Percentiles rank a stretch among this genome's conserved stretches.
These are phyloP conservation scores for Rhodotorula taiwanensis DNA, from an alignment of 768 basidiomycete species.

Conservation along the genomic window DNA sequence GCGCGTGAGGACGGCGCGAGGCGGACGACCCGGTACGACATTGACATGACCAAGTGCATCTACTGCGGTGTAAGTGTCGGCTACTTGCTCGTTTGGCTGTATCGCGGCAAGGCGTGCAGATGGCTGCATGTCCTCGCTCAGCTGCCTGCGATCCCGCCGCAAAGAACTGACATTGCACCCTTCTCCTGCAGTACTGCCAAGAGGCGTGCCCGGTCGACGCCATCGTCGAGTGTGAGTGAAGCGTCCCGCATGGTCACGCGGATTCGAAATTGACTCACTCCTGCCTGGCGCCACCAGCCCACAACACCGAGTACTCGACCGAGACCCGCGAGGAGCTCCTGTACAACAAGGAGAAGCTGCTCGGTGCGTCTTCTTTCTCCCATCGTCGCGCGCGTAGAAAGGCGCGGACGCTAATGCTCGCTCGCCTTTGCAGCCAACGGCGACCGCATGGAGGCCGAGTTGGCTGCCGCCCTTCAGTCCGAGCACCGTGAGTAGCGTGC, in stretches of 20 bases:
- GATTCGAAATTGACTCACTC: background rate
- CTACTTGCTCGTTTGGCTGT: background rate
- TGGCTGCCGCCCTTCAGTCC: slow-evolving; percentile 70
- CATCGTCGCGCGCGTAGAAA: too few relatives aligned
- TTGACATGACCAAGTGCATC: slow-evolving; percentile 99
- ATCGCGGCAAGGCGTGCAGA: background rate
- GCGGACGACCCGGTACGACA: slow-evolving; percentile 96
- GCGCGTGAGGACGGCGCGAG: slow-evolving; percentile 89
- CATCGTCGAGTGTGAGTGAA: slow-evolving; percentile 82
- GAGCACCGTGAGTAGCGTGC: slow-evolving; percentile 41
- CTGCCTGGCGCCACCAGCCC: slow-evolving; percentile 53
- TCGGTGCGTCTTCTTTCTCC: slow-evolving; percentile 49
- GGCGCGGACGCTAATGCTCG: background rate
- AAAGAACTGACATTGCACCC: too few relatives aligned
- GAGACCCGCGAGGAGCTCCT: slow-evolving; percentile 97
- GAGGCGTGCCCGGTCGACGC: slow-evolving; percentile 99
- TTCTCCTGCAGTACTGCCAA: slow-evolving; percentile 65
- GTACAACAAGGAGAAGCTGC: slow-evolving; percentile 98
- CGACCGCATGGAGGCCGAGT: slow-evolving; percentile 92
- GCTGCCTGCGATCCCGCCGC: too few relatives aligned
- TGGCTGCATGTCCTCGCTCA: too few relatives aligned
- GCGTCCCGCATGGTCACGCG: slow-evolving; percentile 1
- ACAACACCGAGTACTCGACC: slow-evolving; percentile 95
- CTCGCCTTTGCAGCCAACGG: slow-evolving; percentile 54
- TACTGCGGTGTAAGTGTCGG: slow-evolving; percentile 77